These are phyloP conservation scores for Xylariales sp. DNA, from an alignment of 2,329 filamentous ascomycete genomes.

Conservation along the genomic window DNA sequence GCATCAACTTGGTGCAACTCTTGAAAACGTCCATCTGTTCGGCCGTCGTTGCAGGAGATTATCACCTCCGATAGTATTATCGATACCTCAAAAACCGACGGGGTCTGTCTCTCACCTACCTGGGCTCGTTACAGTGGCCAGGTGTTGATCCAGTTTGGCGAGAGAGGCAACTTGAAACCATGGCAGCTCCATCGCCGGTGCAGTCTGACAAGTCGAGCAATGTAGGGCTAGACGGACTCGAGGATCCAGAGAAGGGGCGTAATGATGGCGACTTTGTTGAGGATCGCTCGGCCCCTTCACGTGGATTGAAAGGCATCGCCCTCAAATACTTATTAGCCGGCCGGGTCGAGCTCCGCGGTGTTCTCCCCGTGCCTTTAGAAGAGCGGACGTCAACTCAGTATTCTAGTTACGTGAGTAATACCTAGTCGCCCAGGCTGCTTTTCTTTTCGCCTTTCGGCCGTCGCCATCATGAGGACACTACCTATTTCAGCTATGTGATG, in stretches of 20 bases:
- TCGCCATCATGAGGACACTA: background rate
- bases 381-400: slow-evolving; percentile 48
- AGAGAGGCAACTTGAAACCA: background rate
- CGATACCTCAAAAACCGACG: background rate
- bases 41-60: background rate
- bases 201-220: background rate
- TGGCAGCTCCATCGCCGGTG: background rate
- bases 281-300: background rate
- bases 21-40: background rate
- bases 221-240: background rate
- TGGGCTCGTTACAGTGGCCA: background rate
- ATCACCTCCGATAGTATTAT: background rate
- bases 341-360: slow-evolving; percentile 45
- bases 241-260: slow-evolving; percentile 22
- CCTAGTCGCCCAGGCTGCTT: slow-evolving; percentile 40
- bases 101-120: background rate
- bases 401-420: slow-evolving; percentile 45
- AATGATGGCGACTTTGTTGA: background rate
- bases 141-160: background rate
- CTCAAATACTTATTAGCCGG: slow-evolving; percentile 17
- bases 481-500: background rate
- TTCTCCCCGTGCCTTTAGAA: slow-evolving; percentile 47
- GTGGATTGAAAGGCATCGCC: background rate
- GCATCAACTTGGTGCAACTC: background rate
- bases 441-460: background rate